Percentiles rank a stretch among this genome's conserved stretches.
Evolutionary conservation across 2,329 filamentous ascomycete genomes (phyloP).

Genomic region (Chaetomium olivaceum): DNA sequence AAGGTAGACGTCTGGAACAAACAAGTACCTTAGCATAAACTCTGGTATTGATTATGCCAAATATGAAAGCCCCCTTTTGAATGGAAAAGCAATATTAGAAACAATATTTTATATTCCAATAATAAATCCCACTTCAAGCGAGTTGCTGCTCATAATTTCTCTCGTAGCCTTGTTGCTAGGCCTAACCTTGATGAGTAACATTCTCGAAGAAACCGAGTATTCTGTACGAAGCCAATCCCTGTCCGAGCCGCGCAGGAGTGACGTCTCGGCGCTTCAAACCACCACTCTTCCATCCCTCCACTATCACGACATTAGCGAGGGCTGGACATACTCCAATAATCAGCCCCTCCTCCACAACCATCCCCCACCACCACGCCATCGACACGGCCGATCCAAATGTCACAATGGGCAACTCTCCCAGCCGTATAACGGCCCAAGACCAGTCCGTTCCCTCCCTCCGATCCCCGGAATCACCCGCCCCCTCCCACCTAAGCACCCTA

Average conservation of each 20-base stretch:
- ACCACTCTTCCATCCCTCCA: background rate
- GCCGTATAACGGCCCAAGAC: constrained; percentile 72
- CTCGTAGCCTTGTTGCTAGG: background rate
- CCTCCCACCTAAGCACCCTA: constrained; percentile 1
- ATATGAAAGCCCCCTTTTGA: background rate
- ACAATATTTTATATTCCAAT: background rate
- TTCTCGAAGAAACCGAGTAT: background rate
- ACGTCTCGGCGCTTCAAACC: constrained; percentile 18
- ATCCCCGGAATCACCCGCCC: constrained; percentile 1
- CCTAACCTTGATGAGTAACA: background rate
- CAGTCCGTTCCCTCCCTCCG: constrained; percentile 58
- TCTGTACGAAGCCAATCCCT: constrained; percentile 8
- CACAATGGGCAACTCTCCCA: constrained; percentile 56
- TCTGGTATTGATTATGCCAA: background rate
- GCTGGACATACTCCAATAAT: background rate
- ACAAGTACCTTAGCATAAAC: background rate
- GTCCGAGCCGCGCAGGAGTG: constrained; percentile 14
- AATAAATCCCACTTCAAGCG: background rate
- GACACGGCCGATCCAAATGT: constrained; percentile 17
- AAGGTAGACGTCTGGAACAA: constrained; percentile 7
- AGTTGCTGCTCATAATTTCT: background rate
- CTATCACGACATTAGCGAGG: background rate
- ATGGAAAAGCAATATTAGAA: background rate
- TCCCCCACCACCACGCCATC: background rate
- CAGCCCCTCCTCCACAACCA: constrained; percentile 7